phyloP scores from a whole-genome alignment of 1,139 yeast genomes.

The Pichiaceae sp. region DNA sequence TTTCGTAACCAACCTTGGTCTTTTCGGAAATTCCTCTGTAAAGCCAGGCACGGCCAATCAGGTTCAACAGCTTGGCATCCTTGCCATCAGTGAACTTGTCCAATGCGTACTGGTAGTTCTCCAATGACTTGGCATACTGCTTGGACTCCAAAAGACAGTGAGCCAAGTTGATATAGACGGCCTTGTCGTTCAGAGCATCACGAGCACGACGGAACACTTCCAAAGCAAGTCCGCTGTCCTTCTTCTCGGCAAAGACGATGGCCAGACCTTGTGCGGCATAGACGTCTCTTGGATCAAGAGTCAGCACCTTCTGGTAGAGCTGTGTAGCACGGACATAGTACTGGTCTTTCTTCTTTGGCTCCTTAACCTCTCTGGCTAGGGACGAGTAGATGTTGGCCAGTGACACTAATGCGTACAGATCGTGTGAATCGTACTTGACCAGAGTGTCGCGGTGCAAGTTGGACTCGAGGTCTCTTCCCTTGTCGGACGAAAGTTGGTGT shows the following conservation, averaged over 20 bases:
- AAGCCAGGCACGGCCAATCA: constrained; percentile 88
- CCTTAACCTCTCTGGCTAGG: constrained; percentile 74
- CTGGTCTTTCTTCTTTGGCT: constrained; percentile 60
- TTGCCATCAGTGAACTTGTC: constrained; percentile 55
- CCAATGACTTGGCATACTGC: constrained; percentile 81
- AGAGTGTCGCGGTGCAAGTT: constrained; percentile 79
- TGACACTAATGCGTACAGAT: constrained; percentile 80
- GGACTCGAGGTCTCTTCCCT: constrained; percentile 56
- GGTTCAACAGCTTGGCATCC: constrained; percentile 57
- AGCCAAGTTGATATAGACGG: constrained; percentile 79
- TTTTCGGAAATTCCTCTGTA: constrained; percentile 69
- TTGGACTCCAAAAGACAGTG: constrained; percentile 79
- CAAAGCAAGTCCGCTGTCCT: constrained; percentile 67
- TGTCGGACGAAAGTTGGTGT: constrained; percentile 19
- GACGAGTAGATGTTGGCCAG: constrained; percentile 81
- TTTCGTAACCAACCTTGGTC: constrained; percentile 48
- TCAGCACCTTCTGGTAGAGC: constrained; percentile 78
- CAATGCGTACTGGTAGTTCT: constrained; percentile 76
- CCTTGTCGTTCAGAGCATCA: constrained; percentile 73
- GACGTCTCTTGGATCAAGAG: constrained; percentile 76
- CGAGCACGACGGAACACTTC: constrained; percentile 84
- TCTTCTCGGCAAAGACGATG: constrained; percentile 83
- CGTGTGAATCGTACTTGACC: constrained; percentile 77
- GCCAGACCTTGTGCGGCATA: constrained; percentile 99
- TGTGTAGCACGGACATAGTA: constrained; percentile 86